Percentiles rank a stretch among this genome's conserved stretches.
Evolutionary conservation across 2,329 filamentous ascomycete genomes (phyloP).

Genomic region (Aspergillus sp.): DNA sequence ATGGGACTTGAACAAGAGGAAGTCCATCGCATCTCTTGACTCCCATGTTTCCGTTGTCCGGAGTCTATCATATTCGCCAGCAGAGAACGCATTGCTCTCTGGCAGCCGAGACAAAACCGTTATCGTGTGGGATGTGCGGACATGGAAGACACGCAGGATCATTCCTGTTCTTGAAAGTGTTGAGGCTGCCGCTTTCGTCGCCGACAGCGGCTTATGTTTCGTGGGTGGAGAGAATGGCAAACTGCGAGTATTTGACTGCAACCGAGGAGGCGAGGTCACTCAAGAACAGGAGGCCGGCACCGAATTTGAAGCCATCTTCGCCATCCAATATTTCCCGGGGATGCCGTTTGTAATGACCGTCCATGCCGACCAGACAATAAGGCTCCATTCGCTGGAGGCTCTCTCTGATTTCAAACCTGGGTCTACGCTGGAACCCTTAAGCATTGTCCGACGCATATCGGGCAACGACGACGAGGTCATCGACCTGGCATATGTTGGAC

Average conservation of each 20-base stretch:
- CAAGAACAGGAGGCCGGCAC: conserved; percentile 54
- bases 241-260: conserved; percentile 73
- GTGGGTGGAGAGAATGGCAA: conserved; percentile 77
- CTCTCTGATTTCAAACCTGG: conserved; percentile 26
- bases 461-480: conserved; percentile 98
- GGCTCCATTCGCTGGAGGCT: conserved; percentile 54
- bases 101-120: conserved; percentile 88
- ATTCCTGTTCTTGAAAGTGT: conserved; percentile 78
- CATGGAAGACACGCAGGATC: conserved; percentile 73
- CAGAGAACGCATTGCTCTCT: conserved; percentile 68
- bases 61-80: conserved; percentile 67
- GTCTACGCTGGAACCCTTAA: conserved; percentile 47
- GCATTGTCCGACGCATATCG: conserved; percentile 67
- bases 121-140: conserved; percentile 78
- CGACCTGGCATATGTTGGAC: conserved; percentile 77
- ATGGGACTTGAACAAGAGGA: conserved; percentile 83
- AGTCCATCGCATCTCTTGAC: conserved; percentile 66
- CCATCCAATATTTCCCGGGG: conserved; percentile 56
- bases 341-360: conserved; percentile 68
- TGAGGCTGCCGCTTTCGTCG: conserved; percentile 73
- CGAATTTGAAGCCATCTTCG: conserved; percentile 60
- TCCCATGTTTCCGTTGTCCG: conserved; percentile 95
- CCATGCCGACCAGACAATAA: conserved; percentile 80
- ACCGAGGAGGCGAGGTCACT: conserved; percentile 69
- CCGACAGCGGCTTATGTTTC: conserved; percentile 62